Base-by-base conservation (phyloP, 1,139 yeast species). In the Debaryomycetaceae sp. region DNA sequence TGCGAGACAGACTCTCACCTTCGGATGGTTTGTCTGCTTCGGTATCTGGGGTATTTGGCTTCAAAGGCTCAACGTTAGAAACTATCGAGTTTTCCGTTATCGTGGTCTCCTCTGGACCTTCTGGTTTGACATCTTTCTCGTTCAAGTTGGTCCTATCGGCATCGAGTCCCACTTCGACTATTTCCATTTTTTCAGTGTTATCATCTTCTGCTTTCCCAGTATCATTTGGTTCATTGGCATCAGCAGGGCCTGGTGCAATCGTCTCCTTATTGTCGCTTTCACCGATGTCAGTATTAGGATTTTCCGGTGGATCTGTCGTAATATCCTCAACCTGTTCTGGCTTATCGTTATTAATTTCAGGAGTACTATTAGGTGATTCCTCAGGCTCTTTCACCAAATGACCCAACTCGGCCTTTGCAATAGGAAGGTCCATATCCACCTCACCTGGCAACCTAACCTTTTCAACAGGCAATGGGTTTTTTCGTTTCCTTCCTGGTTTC, bases 401-500 rank as follows among this genome's bases (percentile, higher is more conserved):
- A 30, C 51, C 60, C 31, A 53, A 37, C 39, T 65, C 63, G 31
- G 52, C 57, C 41, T 55, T 59, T n/a, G 57, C 59, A 30, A 49
- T 59, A 2, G 76, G 75, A 34, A 70, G 56, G 6, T 59, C 61
- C 26, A 53, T 53, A 48, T 70, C 73, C 5, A 70, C 52, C 34
- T 61, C 68, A 18, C 75, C 75, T 9, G 74, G 73, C 31, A 57
- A 50, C 41, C 55, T 51, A 5, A 51, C 42, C 6, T 49, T 38
- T 31, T 51, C 56, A n/a, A 49, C 39, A 22, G 50, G 46, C 14
- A 48, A 38, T 22, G 49, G 43, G 34, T 46, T 46, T 36, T 58
- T 61, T 51, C 65, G 67, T 45, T 64, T 67, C 44, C 65, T 58
- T 16, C 72, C 73, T 8, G 61, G 63, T 40, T 59, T 63, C 45